Conservation (phyloP, 345 rosid species). For the Eutrema heterophyllum region DNA sequence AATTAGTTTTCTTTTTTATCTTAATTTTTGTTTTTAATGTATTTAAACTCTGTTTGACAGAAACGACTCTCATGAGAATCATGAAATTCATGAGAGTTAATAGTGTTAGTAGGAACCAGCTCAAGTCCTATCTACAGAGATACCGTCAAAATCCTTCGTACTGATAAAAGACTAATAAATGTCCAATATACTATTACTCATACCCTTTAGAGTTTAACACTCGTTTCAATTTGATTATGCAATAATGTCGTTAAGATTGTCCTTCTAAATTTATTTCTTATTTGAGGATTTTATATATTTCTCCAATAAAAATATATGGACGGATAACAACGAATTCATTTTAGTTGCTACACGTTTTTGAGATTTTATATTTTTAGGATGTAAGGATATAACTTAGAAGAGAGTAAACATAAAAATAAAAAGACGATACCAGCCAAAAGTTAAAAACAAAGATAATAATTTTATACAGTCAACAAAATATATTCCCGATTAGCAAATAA, state of each 20-base stretch:
- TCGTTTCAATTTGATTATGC: neutral
- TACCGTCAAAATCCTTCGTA: no score
- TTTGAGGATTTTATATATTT: neutral
- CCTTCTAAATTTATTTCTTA: neutral
- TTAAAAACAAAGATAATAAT: neutral
- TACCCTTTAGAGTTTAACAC: no score
- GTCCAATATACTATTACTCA: no score
- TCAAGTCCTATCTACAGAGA: no score
- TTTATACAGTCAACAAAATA: neutral
- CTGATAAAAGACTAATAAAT: no score
- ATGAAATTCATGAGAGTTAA: no score
- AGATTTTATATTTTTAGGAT: neutral
- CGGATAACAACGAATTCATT: neutral
- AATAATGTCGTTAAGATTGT: neutral
- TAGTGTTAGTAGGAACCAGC: no score
- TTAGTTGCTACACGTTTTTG: neutral
- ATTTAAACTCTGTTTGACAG: no score
- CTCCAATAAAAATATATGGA: neutral
- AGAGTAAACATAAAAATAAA: neutral
- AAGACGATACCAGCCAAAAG: neutral
- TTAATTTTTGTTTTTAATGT: no score
- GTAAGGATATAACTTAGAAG: neutral
- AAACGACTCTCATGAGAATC: no score
- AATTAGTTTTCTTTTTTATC: no score
- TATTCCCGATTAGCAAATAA: neutral